Conservation (phyloP, 805 yeast genomes). For the Kuraishia piskuri region DNA sequence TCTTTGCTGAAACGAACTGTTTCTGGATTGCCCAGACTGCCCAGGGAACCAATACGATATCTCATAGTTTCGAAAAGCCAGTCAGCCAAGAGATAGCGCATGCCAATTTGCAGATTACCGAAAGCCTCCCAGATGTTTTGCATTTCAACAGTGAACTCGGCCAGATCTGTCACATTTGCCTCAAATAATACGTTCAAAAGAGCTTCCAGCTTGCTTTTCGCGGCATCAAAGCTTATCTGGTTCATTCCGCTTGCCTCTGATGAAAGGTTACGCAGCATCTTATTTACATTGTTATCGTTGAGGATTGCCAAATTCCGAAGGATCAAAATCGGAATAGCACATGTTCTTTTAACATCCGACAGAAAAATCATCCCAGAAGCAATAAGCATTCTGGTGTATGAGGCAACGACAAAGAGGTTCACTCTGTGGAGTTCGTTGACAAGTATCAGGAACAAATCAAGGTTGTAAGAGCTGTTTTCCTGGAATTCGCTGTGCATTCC, state of each 20-base stretch:
- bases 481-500: slow-evolving; percentile 9
- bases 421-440: slow-evolving; percentile 40
- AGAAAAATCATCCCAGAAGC: slow-evolving; percentile 79
- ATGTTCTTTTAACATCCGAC: slow-evolving; percentile 39
- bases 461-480: slow-evolving; percentile 3
- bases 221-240: background rate
- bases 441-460: slow-evolving; percentile 31
- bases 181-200: background rate
- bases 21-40: slow-evolving; percentile 17
- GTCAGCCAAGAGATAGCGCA: background rate
- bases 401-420: slow-evolving; percentile 45
- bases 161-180: background rate
- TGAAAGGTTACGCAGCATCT: slow-evolving; percentile 12
- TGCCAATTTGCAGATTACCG: background rate
- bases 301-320: slow-evolving; percentile 51
- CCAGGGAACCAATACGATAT: background rate
- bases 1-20: slow-evolving; percentile 31
- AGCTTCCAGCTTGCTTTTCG: background rate
- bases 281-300: slow-evolving; percentile 28
- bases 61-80: background rate
- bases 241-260: background rate
- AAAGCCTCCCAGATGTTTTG: background rate
- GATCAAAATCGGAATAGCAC: slow-evolving; percentile 43
- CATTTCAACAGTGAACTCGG: slow-evolving; percentile 11
- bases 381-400: slow-evolving; percentile 71